These are phyloP conservation scores for Mallotus japonicus DNA, from an alignment of 441 rosid species.

Conservation along the genomic window DNA sequence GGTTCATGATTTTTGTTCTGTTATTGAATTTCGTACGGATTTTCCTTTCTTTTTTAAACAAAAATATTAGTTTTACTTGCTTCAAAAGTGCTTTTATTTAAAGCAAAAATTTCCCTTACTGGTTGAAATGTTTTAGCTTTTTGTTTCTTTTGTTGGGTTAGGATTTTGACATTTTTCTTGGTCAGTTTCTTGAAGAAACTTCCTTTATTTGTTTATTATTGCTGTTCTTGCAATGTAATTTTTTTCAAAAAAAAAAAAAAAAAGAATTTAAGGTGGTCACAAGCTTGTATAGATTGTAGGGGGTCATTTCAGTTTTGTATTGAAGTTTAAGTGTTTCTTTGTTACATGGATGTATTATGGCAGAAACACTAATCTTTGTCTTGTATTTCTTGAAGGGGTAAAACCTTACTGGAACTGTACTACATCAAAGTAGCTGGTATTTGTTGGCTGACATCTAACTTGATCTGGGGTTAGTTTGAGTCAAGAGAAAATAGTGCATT, in stretches of 20 bases:
- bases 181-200: neutral
- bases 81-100: conserved; percentile 12
- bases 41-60: neutral
- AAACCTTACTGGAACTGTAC: conserved; percentile 2
- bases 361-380: conserved; percentile 2
- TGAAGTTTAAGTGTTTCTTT: neutral
- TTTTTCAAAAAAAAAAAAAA: no score
- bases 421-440: conserved; percentile 14
- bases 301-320: no score
- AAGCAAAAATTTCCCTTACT: neutral
- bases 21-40: neutral
- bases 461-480: conserved; percentile 21
- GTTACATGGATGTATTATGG: neutral
- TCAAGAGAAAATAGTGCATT: conserved; percentile 4
- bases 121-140: neutral
- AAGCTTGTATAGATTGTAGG: no score
- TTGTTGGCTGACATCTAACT: conserved; percentile 17
- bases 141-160: neutral
- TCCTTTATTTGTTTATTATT: neutral
- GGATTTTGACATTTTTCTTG: neutral
- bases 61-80: neutral
- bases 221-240: neutral
- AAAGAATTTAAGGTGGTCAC: no score
- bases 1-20: neutral
- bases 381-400: conserved; percentile 24